Evolutionary conservation across 2,329 filamentous ascomycete species (phyloP).

Genomic region (Penicillium sp.): DNA sequence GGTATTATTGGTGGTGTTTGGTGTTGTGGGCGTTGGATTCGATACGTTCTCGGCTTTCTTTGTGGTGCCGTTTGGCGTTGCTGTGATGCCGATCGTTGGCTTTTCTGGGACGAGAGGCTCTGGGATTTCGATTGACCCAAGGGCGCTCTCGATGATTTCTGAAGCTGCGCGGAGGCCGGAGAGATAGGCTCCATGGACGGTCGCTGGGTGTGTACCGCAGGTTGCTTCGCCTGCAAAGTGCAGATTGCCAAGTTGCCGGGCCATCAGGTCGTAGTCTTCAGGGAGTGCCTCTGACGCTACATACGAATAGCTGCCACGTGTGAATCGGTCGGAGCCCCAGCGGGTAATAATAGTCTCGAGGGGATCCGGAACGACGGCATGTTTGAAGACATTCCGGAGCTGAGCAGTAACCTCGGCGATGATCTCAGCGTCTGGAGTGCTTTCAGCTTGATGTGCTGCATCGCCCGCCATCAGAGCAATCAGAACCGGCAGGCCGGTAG

Average conservation of each 20-base stretch:
- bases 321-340: slow-evolving; percentile 87
- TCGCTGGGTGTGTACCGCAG: slow-evolving; percentile 91
- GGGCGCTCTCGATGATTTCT: slow-evolving; percentile 74
- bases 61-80: not conserved
- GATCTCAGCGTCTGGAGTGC: slow-evolving; percentile 69
- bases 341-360: slow-evolving; percentile 84
- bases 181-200: slow-evolving; percentile 92
- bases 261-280: slow-evolving; percentile 92
- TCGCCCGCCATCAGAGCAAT: slow-evolving; percentile 95
- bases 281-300: slow-evolving; percentile 77
- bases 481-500: slow-evolving; percentile 80
- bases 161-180: slow-evolving; percentile 87
- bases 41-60: not conserved
- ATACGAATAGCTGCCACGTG: slow-evolving; percentile 93
- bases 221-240: slow-evolving; percentile 97
- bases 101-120: slow-evolving; percentile 65
- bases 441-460: slow-evolving; percentile 84
- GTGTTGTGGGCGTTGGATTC: slow-evolving; percentile 6
- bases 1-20: slow-evolving; percentile 1
- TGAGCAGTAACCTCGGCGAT: slow-evolving; percentile 77
- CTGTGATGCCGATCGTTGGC: slow-evolving; percentile 48
- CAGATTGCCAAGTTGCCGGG: slow-evolving; percentile 75
- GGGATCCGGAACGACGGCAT: slow-evolving; percentile 66
- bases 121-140: slow-evolving; percentile 77
- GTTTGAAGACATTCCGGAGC: slow-evolving; percentile 70